Evolutionary conservation across 345 rosid genomes (phyloP), one percentile per base, ranked within the genome.

Genomic region (Sonneratia caseolaris): DNA sequence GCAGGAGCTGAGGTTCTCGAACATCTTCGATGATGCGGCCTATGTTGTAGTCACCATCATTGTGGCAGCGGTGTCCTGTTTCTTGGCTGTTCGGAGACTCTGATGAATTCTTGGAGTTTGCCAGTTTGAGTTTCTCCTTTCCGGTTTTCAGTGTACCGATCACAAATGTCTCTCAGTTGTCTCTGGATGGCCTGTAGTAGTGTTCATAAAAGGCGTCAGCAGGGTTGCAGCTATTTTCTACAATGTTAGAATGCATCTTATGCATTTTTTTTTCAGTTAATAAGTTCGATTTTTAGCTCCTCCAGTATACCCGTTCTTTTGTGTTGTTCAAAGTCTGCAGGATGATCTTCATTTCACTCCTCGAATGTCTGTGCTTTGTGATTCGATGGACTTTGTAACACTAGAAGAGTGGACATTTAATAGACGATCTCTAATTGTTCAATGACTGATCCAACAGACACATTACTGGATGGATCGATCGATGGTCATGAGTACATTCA

Each of bases 1-100:
- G 64, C 92, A 84, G 74, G 92, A 88, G 55, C 71, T 82, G 79
- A 73, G 88, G 11, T 81, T 84, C 32, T 77, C 78, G 1, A 77
- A 75, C 49, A 69, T 86, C 72, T 80, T 84, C 27, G 78, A 86
- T 22, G 86, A 82, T 38, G 76, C 61, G 18, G 82, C 83, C 61
- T 85, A 73, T 19, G 48, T 81, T 51, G 69, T 84, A 1, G 5
- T 74, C 70, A 62, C 81, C 18, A 64, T 86, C 35, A 61, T 88
- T 76, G 37, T 83, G 76, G 78, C 84, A n/a, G 78, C 81, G 21
- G 43, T 80, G 0, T 84, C 92, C 0, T 86, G 88, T 55, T 69
- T 86, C 64, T 13, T 81, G 19, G 76, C 80, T 3, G 10, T 64
- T 3, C 76, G 82, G 18, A 72, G 80, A 14, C 64, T 71, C 40